These are phyloP conservation scores for Crataegus laevigata DNA, from an alignment of 306 rosid species.

Conservation along the genomic window DNA sequence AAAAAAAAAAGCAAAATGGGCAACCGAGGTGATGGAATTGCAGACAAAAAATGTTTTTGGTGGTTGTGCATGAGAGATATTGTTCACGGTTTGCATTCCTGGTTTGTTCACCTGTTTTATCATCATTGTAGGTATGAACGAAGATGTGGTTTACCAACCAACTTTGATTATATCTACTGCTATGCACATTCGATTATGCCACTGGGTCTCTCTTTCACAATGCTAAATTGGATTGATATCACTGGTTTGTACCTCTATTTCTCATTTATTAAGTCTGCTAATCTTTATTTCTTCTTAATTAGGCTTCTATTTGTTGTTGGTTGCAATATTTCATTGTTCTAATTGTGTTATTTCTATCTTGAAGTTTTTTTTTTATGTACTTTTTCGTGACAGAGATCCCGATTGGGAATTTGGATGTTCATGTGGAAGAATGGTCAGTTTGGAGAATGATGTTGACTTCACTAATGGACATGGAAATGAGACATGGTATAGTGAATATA, in stretches of 20 bases:
- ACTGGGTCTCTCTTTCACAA: conserved; percentile 91
- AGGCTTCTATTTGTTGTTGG: neutral
- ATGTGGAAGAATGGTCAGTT: conserved; percentile 85
- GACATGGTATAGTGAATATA: conserved; percentile 56
- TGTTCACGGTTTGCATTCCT: neutral
- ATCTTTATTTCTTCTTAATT: neutral
- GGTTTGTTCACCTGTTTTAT: neutral
- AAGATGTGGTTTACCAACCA: conserved; percentile 95
- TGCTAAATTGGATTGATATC: conserved; percentile 88
- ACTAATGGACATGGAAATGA: conserved; percentile 93
- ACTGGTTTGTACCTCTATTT: conserved; percentile 51
- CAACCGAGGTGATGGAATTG: too few species aligned
- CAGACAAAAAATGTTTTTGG: neutral
- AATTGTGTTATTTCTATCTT: neutral
- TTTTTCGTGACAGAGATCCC: conserved; percentile 22
- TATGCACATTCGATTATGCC: conserved; percentile 79
- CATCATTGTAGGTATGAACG: conserved; percentile 70
- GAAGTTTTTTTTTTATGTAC: neutral
- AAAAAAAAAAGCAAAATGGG: too few species aligned
- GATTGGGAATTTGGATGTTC: conserved; percentile 82
- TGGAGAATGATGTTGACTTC: conserved; percentile 91
- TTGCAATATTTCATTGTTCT: neutral
- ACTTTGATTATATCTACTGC: conserved; percentile 87
- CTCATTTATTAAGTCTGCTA: neutral
- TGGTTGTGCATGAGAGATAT: neutral